Conservation (phyloP, 352 stramenopile genomes). For the Thalassiosira mediterranea region DNA sequence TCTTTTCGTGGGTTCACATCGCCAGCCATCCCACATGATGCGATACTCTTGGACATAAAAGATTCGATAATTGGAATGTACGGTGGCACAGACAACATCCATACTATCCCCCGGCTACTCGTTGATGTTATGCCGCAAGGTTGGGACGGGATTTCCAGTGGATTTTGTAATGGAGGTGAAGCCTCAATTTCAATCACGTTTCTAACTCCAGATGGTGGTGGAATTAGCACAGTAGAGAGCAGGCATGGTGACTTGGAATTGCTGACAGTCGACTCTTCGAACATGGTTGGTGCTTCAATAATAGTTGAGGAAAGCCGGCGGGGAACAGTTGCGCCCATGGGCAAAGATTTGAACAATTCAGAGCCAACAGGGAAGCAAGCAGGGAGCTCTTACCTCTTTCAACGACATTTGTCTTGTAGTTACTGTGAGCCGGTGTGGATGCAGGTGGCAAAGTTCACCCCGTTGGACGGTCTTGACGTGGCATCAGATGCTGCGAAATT, state of each 20-base stretch:
- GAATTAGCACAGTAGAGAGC: slow-evolving; percentile 55
- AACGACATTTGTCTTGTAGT: slow-evolving; percentile 40
- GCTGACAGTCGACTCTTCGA: slow-evolving; percentile 39
- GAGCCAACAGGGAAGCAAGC: slow-evolving; percentile 56
- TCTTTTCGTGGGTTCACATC: slow-evolving; percentile 66
- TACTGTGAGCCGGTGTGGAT: slow-evolving; percentile 50
- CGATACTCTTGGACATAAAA: slow-evolving; percentile 58
- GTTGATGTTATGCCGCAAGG: slow-evolving; percentile 32
- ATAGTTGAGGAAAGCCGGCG: slow-evolving; percentile 27
- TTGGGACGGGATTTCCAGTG: slow-evolving; percentile 55
- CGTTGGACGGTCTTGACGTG: slow-evolving; percentile 48
- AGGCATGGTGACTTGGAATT: slow-evolving; percentile 66
- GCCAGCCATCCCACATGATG: slow-evolving; percentile 53
- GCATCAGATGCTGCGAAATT: slow-evolving; percentile 58
- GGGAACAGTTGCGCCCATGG: slow-evolving; percentile 54
- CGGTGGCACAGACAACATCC: slow-evolving; percentile 55
- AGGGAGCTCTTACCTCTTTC: slow-evolving; percentile 64
- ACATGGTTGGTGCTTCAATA: slow-evolving; percentile 39
- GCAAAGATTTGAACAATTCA: slow-evolving; percentile 43
- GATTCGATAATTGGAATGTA: slow-evolving; percentile 55
- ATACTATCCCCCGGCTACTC: slow-evolving; percentile 50
- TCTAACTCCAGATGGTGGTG: slow-evolving; percentile 59
- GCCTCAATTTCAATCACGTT: slow-evolving; percentile 57
- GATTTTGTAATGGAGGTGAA: slow-evolving; percentile 45
- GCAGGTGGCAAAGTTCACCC: slow-evolving; percentile 56